phyloP scores from a whole-genome alignment of 176 grass and related monocot species.

The Bothriochloa decipiens region DNA sequence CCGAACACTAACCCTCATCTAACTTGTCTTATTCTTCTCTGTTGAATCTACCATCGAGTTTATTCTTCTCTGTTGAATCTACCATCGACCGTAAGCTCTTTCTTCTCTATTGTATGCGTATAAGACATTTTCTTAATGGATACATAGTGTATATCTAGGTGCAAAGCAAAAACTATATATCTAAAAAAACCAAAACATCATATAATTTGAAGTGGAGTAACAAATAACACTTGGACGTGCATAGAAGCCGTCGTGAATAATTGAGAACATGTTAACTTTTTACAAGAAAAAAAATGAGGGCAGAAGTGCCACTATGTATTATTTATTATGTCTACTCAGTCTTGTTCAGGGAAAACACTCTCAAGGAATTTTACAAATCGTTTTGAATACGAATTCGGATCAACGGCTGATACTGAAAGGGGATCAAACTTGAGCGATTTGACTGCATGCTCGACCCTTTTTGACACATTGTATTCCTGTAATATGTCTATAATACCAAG shows the following conservation, averaged over 20 bases:
- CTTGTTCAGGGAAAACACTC: slow-evolving; percentile 72
- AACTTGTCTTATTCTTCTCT: too few species aligned
- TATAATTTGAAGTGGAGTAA: too few species aligned
- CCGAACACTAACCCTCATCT: too few species aligned
- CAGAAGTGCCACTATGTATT: slow-evolving; percentile 17
- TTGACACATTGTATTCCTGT: slow-evolving; percentile 88
- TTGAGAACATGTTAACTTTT: not conserved
- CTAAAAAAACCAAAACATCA: too few species aligned
- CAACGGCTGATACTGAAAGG: slow-evolving; percentile 75
- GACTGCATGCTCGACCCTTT: slow-evolving; percentile 75
- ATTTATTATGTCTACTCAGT: slow-evolving; percentile 17
- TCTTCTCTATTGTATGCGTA: too few species aligned
- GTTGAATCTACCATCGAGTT: too few species aligned
- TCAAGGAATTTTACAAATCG: slow-evolving; percentile 85
- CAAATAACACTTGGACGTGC: not conserved
- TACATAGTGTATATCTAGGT: too few species aligned
- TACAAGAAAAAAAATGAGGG: slow-evolving; percentile 12
- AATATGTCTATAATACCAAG: slow-evolving; percentile 97
- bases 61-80: too few species aligned
- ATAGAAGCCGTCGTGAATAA: not conserved
- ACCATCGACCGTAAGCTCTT: too few species aligned
- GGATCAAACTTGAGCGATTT: slow-evolving; percentile 95
- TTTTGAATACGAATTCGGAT: slow-evolving; percentile 71
- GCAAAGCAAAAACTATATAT: too few species aligned
- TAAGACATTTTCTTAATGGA: too few species aligned